Evolutionary conservation across 31 red algal genomes (phyloP), one percentile per base, ranked within the genome.

Genomic region (Odonthalia washingtoniensis): DNA sequence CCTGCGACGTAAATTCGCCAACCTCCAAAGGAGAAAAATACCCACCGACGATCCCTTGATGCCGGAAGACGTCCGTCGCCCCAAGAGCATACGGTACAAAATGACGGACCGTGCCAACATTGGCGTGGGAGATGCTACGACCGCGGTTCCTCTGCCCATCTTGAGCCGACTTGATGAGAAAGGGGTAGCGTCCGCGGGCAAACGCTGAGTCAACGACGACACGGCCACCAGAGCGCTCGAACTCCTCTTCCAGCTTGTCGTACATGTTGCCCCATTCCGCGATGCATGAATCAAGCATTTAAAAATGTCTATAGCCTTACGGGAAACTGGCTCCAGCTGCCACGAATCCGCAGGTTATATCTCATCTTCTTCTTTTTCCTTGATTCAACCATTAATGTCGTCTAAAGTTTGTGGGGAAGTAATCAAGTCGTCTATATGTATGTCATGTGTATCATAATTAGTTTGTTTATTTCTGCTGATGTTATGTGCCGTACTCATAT

Each of bases 161-260:
- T 61, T 80, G 76, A 27, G 76, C 30, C 26, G 76, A 80, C 0
- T 80, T 80, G 0, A 80, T 80, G 76, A 80, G 76, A 0, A 80
- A 80, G 35, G 41, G 76, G 37, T 75, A 75, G 72, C 37, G 30
- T n/a, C 37, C 33, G 27, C 44, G 38, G 72, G 33, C 38, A 41
- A 80, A 80, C 36, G 76, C 46, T 34, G 0, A 80, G 62, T 80
- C 76, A 26, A 80, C 0, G 40, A 80, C 76, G 6, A 0, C 52
- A 28, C 43, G 76, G 5, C 76, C 0, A 57, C 76, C 76, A 80
- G 32, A 61, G 30, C 36, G 76, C 0, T 49, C 45, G 31, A 34
- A 80, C 31, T 34, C 9, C 32, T 28, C 26, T 38, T 61, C 44
- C 27, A 80, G n/a, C 26, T 64, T 80, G 27, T 26, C 21, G 40